These are phyloP conservation scores for Sphagnum fallax DNA, from an alignment of 228 moss, liverwort and hornwort genomes.

Conservation along the genomic window DNA sequence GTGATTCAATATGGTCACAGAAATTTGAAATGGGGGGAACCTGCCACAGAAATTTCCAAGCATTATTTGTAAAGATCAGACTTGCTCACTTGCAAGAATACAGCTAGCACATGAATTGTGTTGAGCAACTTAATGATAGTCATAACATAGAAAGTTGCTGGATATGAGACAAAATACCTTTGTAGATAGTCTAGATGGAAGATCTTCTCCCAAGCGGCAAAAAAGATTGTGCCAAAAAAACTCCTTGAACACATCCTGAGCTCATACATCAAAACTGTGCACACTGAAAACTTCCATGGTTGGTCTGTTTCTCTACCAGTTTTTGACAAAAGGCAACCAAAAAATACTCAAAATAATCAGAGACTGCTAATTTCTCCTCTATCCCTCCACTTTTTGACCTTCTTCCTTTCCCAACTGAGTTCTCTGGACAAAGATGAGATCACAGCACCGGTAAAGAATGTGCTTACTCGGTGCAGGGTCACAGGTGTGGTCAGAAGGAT, in stretches of 20 bases:
- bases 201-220: slow-evolving; percentile 35
- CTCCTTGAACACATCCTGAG: slow-evolving; percentile 73
- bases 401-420: background rate
- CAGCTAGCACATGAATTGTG: too few relatives aligned
- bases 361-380: background rate
- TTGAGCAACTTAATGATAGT: too few relatives aligned
- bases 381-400: background rate
- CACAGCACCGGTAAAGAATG: slow-evolving; percentile 12
- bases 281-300: too few relatives aligned
- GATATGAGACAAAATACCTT: slow-evolving; percentile 21
- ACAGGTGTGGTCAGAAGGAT: slow-evolving; percentile 28
- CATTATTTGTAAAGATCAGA: too few relatives aligned
- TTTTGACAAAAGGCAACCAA: too few relatives aligned
- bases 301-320: too few relatives aligned
- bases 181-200: slow-evolving; percentile 16
- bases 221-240: slow-evolving; percentile 43
- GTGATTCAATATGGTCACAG: slow-evolving; percentile 43
- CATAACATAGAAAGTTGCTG: too few relatives aligned
- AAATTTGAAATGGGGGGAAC: slow-evolving; percentile 68
- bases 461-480: slow-evolving; percentile 57
- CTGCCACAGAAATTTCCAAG: slow-evolving; percentile 27
- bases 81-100: too few relatives aligned
- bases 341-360: too few relatives aligned
- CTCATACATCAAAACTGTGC: background rate
- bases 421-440: background rate